Evolutionary conservation across 352 stramenopile species (phyloP), one percentile per base, ranked within the genome.

Genomic region (Globisporangium polare): DNA sequence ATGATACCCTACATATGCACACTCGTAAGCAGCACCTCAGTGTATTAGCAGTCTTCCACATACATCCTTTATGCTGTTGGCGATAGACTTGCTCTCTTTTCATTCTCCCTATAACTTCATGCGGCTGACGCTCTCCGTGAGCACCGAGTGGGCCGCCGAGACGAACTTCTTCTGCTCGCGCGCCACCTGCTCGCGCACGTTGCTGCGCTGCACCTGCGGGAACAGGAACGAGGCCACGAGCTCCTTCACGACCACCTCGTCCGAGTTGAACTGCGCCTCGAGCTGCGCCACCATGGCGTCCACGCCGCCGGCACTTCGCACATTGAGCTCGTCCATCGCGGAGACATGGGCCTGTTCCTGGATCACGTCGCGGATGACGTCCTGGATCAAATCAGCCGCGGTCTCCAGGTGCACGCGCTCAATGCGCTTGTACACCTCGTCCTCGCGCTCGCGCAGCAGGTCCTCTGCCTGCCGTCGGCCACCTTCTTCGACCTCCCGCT

Each of bases 391-490:
- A 35, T 89, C 86, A 20, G 65, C 62, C 18, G 82, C 80, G 6
- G 89, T 96, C 58, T 90, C 87, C 20, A 89, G 76, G 57, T 97
- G 83, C 45, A 95, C 81, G 37, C 74, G 74, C 74, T 86, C 78
- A 33, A 97, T 78, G 45, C 75, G 75, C 26, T 73, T 72, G 60
- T 83, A 97, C 4, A 95, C 86, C 33, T 92, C 83, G 63, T 96
- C 88, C 51, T 96, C 80, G 18, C 88, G 86, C 35, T 77, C 72
- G n/a, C 89, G 79, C 45, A 92, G 58, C 17, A 92, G 52, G 39
- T 96, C 88, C 62, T 97, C 91, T 20, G 86, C 85, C 65, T 97
- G 90, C 9, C 91, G 83, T 10, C 80, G 78, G 0, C 89, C 89
- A 13, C 84, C 90, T 73, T 97, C 90, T 58, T 93, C 78, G 26